A percentile compares a stretch with the other conserved stretches of the same genome.
Conservation (phyloP, 2,329 filamentous ascomycete species). For the Talaromyces sp. region DNA sequence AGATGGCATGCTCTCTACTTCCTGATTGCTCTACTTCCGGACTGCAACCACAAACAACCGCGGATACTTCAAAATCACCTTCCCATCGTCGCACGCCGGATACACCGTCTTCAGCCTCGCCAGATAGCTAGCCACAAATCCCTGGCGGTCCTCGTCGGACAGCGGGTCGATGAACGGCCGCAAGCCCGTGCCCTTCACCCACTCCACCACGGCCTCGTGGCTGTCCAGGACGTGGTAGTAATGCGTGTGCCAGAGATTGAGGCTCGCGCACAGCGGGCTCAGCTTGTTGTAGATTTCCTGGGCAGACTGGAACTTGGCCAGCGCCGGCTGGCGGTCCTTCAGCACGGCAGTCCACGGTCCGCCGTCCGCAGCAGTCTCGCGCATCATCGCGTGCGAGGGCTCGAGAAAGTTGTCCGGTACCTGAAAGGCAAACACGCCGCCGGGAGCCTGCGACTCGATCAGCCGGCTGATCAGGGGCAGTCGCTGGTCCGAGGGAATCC, state of each 20-base stretch:
- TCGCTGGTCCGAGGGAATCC: constrained; percentile 37
- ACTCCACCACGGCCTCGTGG: constrained; percentile 52
- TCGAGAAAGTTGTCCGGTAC: constrained; percentile 49
- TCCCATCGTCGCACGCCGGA: constrained; percentile 44
- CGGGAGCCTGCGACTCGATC: constrained; percentile 35
- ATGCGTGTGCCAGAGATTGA: constrained; percentile 52
- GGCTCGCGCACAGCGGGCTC: constrained; percentile 33
- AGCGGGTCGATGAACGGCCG: constrained; percentile 51
- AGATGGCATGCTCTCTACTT: constrained; percentile 10
- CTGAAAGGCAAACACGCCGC: constrained; percentile 52
- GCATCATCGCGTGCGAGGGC: constrained; percentile 49
- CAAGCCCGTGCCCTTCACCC: constrained; percentile 55
- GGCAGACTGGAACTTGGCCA: constrained; percentile 47
- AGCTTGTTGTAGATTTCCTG: constrained; percentile 48
- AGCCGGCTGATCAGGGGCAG: constrained; percentile 45
- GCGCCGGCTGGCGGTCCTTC: constrained; percentile 25
- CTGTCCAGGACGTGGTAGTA: constrained; percentile 51
- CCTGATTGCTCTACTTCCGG: constrained; percentile 15
- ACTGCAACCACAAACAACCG: constrained; percentile 20
- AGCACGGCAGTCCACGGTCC: constrained; percentile 37
- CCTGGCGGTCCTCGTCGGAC: constrained; percentile 33
- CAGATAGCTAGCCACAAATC: constrained; percentile 47
- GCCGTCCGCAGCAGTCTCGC: constrained; percentile 31
- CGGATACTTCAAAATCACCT: constrained; percentile 45
- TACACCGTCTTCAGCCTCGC: constrained; percentile 42